These are phyloP conservation scores for Trypanosomatidae sp. DNA, from an alignment of 208 protist genomes.

Conservation along the genomic window DNA sequence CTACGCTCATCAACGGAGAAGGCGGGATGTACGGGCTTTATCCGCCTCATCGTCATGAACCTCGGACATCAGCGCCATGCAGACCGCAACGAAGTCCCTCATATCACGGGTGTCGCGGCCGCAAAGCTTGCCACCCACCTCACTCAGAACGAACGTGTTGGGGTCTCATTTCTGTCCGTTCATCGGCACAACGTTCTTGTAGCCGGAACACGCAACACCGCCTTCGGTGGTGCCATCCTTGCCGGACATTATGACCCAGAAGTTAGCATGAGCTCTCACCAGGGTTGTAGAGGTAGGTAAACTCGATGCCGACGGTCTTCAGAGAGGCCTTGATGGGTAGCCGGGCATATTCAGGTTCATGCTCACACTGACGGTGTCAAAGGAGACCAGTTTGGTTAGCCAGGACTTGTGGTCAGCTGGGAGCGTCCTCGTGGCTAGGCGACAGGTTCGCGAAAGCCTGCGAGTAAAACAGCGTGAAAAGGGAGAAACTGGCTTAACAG, in stretches of 20 bases:
- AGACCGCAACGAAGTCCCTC: conserved; percentile 63
- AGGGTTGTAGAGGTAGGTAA: conserved; percentile 35
- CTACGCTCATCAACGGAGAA: conserved; percentile 55
- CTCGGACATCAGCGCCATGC: conserved; percentile 35
- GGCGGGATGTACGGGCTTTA: conserved; percentile 54
- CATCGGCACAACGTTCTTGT: conserved; percentile 62
- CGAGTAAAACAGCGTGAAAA: background rate
- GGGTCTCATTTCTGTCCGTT: conserved; percentile 57
- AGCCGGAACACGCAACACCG: conserved; percentile 55
- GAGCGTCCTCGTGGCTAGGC: background rate
- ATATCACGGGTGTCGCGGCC: conserved; percentile 59
- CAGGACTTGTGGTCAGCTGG: conserved; percentile 23
- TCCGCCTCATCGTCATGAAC: conserved; percentile 41
- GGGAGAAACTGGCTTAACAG: background rate
- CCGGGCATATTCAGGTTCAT: conserved; percentile 42
- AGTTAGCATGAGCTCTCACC: conserved; percentile 47
- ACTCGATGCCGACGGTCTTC: conserved; percentile 29
- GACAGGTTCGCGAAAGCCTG: background rate
- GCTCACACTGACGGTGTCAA: conserved; percentile 50
- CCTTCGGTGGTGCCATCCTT: conserved; percentile 37
- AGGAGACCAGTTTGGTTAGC: conserved; percentile 56
- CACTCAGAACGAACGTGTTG: conserved; percentile 54
- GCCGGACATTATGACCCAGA: conserved; percentile 57
- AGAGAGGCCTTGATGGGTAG: conserved; percentile 40
- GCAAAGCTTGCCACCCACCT: conserved; percentile 55